Evolutionary conservation across 2,329 filamentous ascomycete species (phyloP), one percentile per base, ranked within the genome.

Genomic region (Colletotrichum melonis): DNA sequence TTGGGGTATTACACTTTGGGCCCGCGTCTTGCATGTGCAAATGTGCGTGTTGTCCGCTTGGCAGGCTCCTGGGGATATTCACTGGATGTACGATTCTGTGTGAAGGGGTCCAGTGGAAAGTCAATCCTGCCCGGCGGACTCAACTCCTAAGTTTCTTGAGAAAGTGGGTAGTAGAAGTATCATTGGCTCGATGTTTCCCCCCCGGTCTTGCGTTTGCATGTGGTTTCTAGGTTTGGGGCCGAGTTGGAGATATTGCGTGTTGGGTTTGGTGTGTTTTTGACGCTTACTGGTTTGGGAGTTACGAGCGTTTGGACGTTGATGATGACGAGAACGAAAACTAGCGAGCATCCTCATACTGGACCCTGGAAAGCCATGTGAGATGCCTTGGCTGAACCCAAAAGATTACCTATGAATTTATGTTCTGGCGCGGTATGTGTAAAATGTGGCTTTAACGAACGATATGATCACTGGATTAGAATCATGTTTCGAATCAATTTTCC

Each of bases 51-150:
- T 9, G 19, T 49, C 42, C 19, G 19, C 42, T 49, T 49, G 42
- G 42, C 42, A 8, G 19, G 19, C 19, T 49, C 7, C 4, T 49
- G 19, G 42, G 19, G 5, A 19, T 49, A 9, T 8, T 42, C 5
- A 42, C 42, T 49, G 7, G 7, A 19, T 49, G 19, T 11, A 19
- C 19, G 42, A 8, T n/a, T 49, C 42, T 22, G 7, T 22, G 19
- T 4, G 42, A 49, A n/a, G 16, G 16, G 7, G 38, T 19, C 14
- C 12, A 19, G 12, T 16, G n/a, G 46, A 52, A 68, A 63, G 42
- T 56, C 59, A 64, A 64, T 26, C 22, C 32, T 38, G 38, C 38
- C 19, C 24, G 59, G 35, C 66, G 66, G 66, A 64, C 46, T 69
- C 5, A n/a, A 69, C 59, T 65, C 67, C 67, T 49, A 14, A 32